Evolutionary conservation across 179 eudicot species (phyloP).

Genomic region (Monotropa hypopitys): DNA sequence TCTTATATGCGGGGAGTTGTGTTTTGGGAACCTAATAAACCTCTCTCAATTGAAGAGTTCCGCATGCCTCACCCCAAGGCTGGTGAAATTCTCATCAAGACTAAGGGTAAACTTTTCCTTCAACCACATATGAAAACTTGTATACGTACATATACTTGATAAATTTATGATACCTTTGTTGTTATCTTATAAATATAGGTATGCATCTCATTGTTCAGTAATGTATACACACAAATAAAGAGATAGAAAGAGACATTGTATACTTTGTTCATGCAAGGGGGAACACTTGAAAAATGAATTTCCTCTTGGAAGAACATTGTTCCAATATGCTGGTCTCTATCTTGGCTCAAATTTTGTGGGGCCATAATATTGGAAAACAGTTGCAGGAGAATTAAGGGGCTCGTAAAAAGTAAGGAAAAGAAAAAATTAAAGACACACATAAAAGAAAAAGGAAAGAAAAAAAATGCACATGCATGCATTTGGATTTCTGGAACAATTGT

Average conservation of each 20-base stretch:
- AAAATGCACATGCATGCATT: neutral
- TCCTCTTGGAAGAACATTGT: neutral
- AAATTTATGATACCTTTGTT: neutral
- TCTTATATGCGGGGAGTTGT: constrained; percentile 81
- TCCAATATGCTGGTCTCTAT: neutral
- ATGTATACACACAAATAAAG: no score
- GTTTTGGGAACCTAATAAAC: constrained; percentile 63
- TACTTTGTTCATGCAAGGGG: neutral
- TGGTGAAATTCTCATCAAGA: constrained; percentile 78
- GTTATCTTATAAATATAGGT: neutral
- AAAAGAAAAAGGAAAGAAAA: neutral
- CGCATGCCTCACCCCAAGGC: constrained; percentile 93
- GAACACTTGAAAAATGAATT: neutral
- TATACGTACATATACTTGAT: neutral
- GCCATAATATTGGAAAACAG: neutral
- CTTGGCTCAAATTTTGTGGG: neutral
- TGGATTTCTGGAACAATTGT: neutral
- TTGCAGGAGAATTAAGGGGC: neutral
- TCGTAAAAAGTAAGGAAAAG: neutral
- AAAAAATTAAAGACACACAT: neutral
- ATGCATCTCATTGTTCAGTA: neutral
- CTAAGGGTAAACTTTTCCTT: constrained; percentile 50
- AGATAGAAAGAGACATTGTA: neutral
- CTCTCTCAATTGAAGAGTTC: constrained; percentile 74
- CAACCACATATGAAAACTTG: neutral